Base-by-base conservation (phyloP, 2,329 filamentous ascomycete genomes). In the Tolypocladium amazonense region DNA sequence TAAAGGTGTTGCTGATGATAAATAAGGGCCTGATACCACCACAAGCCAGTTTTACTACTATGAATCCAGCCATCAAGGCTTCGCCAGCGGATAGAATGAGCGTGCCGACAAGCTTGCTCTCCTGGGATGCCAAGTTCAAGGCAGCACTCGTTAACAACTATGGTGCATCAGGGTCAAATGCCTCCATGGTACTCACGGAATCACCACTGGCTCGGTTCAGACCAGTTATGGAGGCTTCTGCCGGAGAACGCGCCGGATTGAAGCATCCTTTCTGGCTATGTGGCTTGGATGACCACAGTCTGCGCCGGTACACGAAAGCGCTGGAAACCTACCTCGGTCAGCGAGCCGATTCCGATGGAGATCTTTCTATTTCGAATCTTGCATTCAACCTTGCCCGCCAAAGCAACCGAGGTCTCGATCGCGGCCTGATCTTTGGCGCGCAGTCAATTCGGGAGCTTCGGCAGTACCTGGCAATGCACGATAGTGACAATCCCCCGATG, bases 1-100 rank as follows among this genome's bases (percentile, higher is more conserved):
- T 81, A 62, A 82, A 82, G 66, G 73, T 76, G 0, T 73, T 77
- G 1, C 63, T 81, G 58, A 78, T 77, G 71, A 69, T 81, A 45
- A 56, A 61, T 5, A 58, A 60, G 2, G 58, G 62, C 2, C 33
- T 35, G 5, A 67, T 76, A 7, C 70, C 73, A 0, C n/a, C 57
- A 0, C 73, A 76, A 58, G 68, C 72, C 6, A 71, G 69, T 60
- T 73, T 73, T 60, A 45, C 41, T 0, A 65, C 53, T 0, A 57
- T 73, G 1, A 75, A 69, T 54, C 73, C 60, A 7, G n/a, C 53
- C 1, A 63, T 72, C 33, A 53, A 63, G 0, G 57, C 62, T 30
- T 15, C 0, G 59, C 35, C 41, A 5, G 30, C 47, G 30, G n/a
- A 58, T 52, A 60, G 2, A 35, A 56, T 20, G 65, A 69, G 54